These are phyloP conservation scores for Galeopsis tetrahit DNA, from an alignment of 257 asterid species.

Conservation along the genomic window DNA sequence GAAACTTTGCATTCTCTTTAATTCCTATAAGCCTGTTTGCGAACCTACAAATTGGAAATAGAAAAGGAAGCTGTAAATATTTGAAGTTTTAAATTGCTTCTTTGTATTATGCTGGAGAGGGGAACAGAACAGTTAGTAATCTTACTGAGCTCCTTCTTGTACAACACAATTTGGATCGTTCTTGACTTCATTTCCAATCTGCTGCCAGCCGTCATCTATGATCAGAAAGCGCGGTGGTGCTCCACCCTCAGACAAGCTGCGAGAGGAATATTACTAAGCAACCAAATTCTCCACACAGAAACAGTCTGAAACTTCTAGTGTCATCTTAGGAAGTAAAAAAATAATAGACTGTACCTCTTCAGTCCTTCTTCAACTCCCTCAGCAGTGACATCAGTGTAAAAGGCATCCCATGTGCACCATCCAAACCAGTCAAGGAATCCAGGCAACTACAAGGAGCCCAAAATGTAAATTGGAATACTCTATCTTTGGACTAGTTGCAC, in stretches of 20 bases:
- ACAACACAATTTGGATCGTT: slow-evolving; percentile 64
- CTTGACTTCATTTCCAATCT: slow-evolving; percentile 74
- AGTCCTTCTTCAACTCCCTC: slow-evolving; percentile 97
- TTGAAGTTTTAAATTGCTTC: neutral
- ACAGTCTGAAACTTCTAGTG: neutral
- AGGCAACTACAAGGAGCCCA: slow-evolving; percentile 61
- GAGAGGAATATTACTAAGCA: slow-evolving; percentile 23
- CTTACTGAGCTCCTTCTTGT: slow-evolving; percentile 92
- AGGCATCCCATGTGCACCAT: slow-evolving; percentile 99
- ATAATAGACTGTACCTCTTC: slow-evolving; percentile 53
- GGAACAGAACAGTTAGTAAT: neutral
- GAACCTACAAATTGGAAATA: slow-evolving; percentile 54
- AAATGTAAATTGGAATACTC: neutral
- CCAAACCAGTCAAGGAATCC: slow-evolving; percentile 94
- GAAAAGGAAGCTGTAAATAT: neutral
- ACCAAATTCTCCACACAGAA: slow-evolving; percentile 1
- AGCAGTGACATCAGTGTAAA: slow-evolving; percentile 96
- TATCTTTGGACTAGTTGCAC: slow-evolving; percentile 9
- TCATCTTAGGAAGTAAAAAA: neutral
- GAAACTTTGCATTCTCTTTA: slow-evolving; percentile 81
- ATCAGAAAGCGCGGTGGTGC: slow-evolving; percentile 91
- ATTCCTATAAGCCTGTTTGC: slow-evolving; percentile 87
- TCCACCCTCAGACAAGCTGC: slow-evolving; percentile 91
- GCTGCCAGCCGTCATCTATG: slow-evolving; percentile 99
- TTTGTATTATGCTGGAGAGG: neutral